Percentiles rank a stretch among this genome's conserved stretches.
These are phyloP conservation scores for Trichoderma parareesei DNA, from an alignment of 495 filamentous ascomycete species.

Conservation along the genomic window DNA sequence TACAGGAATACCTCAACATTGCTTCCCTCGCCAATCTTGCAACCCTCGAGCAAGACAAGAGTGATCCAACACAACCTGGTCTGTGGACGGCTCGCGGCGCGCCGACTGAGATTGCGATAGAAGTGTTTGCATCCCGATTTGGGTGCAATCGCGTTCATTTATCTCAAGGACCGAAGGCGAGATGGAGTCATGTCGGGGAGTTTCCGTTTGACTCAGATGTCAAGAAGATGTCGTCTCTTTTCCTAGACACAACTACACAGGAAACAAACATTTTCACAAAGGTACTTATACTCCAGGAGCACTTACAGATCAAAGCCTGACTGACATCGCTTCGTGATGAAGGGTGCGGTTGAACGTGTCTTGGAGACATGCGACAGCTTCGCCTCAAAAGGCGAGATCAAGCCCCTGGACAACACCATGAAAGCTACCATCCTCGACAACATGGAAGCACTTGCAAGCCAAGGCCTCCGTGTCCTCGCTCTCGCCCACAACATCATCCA, in stretches of 20 bases:
- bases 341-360: background rate
- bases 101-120: conserved; percentile 63
- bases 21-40: background rate
- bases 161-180: conserved; percentile 39
- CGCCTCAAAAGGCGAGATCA: conserved; percentile 33
- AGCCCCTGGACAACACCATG: conserved; percentile 26
- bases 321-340: background rate
- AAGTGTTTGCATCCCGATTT: conserved; percentile 59
- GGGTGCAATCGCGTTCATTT: conserved; percentile 47
- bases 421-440: conserved; percentile 48
- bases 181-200: conserved; percentile 52
- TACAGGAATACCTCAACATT: conserved; percentile 19
- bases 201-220: conserved; percentile 61
- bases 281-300: conserved; percentile 16
- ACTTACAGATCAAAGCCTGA: background rate
- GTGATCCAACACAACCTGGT: conserved; percentile 18
- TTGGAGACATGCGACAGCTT: conserved; percentile 15
- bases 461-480: conserved; percentile 74
- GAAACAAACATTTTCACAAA: conserved; percentile 51
- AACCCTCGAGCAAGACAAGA: background rate
- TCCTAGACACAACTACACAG: conserved; percentile 29
- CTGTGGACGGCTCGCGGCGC: conserved; percentile 58
- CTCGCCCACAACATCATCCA: conserved; percentile 45
- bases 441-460: conserved; percentile 57
- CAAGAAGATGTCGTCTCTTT: conserved; percentile 64